Base-by-base conservation (phyloP, 2,329 filamentous ascomycete genomes). In the Teratosphaeria zuluensis region DNA sequence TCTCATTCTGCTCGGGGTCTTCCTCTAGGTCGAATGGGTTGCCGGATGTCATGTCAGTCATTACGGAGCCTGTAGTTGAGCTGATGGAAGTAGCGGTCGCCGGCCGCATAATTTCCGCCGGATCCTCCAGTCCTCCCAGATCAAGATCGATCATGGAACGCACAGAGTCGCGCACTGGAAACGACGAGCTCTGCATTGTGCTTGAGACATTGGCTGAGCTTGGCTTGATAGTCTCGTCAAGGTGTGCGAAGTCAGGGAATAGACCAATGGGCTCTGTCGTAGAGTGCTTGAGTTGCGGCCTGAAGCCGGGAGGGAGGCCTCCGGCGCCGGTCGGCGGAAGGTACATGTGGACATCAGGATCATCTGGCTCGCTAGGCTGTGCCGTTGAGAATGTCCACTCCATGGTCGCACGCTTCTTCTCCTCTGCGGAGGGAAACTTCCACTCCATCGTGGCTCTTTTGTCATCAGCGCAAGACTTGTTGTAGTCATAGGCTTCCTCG, bases 311-410 rank as follows among this genome's bases (percentile, higher is more conserved):
- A 30, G 65, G 66, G 7, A 74, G 11, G 5, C 58, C 56, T 35
- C 59, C 59, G n/a, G 58, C 53, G 14, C 66, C 67, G 2, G 68
- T 68, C 8, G 71, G 70, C 16, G 71, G 65, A 21, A 69, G 65
- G 61, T 65, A 61, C 53, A 69, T 58, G 63, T 67, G 33, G 59
- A 68, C 48, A 24, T 66, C 60, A 35, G 62, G 53, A 51, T 67
- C 61, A 69, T 68, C 67, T 35, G 61, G 62, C 48, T 65, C 62
- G 11, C 59, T 60, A 30, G 64, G 60, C 51, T 65, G 64, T 64
- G 77, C 76, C 4, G 60, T 55, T 7, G 80, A 79, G 61, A 83
- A 83, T 12, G 77, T 81, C 81, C 81, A 84, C 35, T 81, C 79
- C 70, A 78, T 78, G 0, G 77, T 79, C 5, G 70, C 72, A 35